Base-by-base conservation (phyloP, 805 yeast genomes). In the Saccharomycopsis fermentans region DNA sequence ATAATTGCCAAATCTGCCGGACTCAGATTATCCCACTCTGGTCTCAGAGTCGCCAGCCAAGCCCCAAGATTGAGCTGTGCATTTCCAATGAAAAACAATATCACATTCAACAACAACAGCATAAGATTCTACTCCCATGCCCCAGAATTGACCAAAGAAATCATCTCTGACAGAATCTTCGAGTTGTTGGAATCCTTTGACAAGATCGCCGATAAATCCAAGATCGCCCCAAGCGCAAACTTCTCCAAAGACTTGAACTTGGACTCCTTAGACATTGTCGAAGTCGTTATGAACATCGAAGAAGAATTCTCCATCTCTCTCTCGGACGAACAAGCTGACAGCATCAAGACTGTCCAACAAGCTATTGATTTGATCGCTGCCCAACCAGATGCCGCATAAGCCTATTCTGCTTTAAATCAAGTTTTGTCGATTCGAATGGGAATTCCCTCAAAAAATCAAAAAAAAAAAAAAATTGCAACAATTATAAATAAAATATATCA, bases 201-300 rank as follows among this genome's bases (percentile, higher is more conserved):
- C 64, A 83, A 83, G 56, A 51, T 59, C 16, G 48, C 39, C 6
- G 63, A 61, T 43, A 36, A 56, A n/a, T 47, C 56, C 52, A 63
- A 66, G 47, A 65, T 72, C 52, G 62, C 66, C 26, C 55, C 63
- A 16, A 78, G 74, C 51, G 75, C 83, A 40, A 70, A 76, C 56
- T 81, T 79, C 71, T 76, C 78, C 63, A 79, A 77, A 65, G 84
- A 79, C 66, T 73, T 80, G 68, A 81, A 80, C 17, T 72, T 80
- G 70, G 99, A 92, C 73, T 88, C 96, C 9, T 80, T 92, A 65
- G 99, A 92, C 69, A 87, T 94, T 63, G 96, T 92, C 63, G 99
- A 92, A 77, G 91, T 94, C 58, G 80, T 94, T 67, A 96, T 94
- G 73, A 96, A 96, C 59, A 85, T 92, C 68, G 99, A 92, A 78